These are phyloP conservation scores for Dioscorea alata DNA, from an alignment of 106 monocot genomes.

Conservation along the genomic window DNA sequence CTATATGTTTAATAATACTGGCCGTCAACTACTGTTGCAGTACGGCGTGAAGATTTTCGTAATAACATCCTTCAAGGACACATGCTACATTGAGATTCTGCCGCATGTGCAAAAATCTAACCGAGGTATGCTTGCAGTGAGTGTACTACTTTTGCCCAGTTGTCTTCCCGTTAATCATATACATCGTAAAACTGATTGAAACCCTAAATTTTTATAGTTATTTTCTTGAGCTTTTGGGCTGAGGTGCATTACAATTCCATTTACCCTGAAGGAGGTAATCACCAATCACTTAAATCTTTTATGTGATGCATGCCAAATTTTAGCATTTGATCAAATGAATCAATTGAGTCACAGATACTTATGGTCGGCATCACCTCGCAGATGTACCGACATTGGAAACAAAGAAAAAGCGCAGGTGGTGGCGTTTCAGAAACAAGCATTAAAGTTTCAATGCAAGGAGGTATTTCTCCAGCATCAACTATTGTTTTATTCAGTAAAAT, in stretches of 20 bases:
- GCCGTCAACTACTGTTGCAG: constrained; percentile 25
- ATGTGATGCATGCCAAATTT: background rate
- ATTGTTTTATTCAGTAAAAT: too few species aligned
- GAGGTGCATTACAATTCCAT: constrained; percentile 85
- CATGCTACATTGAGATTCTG: constrained; percentile 87
- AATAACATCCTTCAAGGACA: constrained; percentile 91
- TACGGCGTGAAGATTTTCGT: constrained; percentile 95
- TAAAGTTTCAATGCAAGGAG: background rate
- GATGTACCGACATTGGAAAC: constrained; percentile 37
- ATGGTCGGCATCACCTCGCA: constrained; percentile 8
- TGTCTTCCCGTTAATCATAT: too few species aligned
- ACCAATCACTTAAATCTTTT: background rate
- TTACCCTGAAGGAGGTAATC: constrained; percentile 66
- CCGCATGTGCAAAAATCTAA: constrained; percentile 74
- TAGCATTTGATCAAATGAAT: too few species aligned
- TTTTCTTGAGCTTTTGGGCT: constrained; percentile 77
- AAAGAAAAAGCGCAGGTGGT: constrained; percentile 68
- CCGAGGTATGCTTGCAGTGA: constrained; percentile 45
- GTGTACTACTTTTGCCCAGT: too few species aligned
- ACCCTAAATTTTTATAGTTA: constrained; percentile 28
- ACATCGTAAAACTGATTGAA: background rate
- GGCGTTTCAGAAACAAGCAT: constrained; percentile 49
- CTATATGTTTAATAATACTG: too few species aligned
- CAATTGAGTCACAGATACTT: background rate
- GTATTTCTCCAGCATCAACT: too few species aligned